A percentile compares a stretch with the other conserved stretches of the same genome.
Evolutionary conservation across 139 green algal genomes (phyloP).

Genomic region (Chloropicon primus): DNA sequence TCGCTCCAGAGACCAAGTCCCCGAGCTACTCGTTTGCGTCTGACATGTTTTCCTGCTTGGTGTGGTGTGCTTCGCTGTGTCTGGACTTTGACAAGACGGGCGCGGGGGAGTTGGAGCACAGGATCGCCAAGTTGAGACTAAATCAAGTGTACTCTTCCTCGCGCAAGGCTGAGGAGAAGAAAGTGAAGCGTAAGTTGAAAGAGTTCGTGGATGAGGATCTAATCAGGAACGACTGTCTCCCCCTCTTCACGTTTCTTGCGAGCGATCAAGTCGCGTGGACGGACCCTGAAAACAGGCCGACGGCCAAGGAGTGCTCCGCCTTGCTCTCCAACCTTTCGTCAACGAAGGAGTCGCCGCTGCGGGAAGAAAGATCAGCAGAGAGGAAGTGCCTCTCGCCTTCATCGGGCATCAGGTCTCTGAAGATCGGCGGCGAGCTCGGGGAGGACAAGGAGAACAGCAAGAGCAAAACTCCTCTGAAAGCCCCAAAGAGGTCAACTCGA

Average conservation of each 20-base stretch:
- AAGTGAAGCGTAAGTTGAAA: neutral
- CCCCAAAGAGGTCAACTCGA: too few species aligned
- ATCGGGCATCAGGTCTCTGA: neutral
- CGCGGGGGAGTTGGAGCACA: neutral
- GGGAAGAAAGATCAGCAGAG: neutral
- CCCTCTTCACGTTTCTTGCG: neutral
- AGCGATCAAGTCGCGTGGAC: neutral
- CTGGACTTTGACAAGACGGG: neutral
- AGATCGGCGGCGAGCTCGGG: neutral
- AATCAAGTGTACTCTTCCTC: neutral
- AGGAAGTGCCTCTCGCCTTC: neutral
- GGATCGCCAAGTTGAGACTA: neutral
- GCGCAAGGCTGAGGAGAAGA: neutral
- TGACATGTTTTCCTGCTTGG: neutral
- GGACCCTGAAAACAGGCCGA: neutral
- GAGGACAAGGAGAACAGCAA: neutral
- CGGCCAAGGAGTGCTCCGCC: neutral
- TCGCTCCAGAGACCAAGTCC: neutral
- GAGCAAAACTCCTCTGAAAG: too few species aligned
- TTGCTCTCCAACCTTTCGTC: neutral
- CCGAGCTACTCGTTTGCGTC: neutral
- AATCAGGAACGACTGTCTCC: neutral
- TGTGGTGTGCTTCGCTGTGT: neutral
- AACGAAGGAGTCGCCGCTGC: too few species aligned
- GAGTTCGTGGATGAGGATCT: neutral